Base-by-base conservation (phyloP, 2,329 filamentous ascomycete species). In the Sporothrix pseudoabietina region DNA sequence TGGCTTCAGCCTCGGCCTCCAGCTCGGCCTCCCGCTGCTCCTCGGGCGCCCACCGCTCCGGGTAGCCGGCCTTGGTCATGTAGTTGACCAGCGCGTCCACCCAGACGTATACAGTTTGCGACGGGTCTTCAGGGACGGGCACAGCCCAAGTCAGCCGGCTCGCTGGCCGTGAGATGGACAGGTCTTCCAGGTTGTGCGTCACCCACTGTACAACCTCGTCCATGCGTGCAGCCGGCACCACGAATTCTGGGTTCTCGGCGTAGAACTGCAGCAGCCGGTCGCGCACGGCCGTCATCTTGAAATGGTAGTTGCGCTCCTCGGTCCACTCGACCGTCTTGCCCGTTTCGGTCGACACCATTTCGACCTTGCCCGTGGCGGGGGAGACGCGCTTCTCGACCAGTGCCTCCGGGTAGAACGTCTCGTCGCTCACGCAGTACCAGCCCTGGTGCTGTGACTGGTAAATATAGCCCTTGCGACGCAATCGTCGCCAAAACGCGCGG, bases 101-200 rank as follows among this genome's bases (percentile, higher is more conserved):
- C 96, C 96, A 99, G 44, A 99, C 97, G 79, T 99, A 99, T 73
- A 99, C 95, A 2, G 94, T 98, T 82, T 98, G 96, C 22, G 85
- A 88, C 0, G 88, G 84, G 78, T 99, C 96, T 71, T 90, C 91
- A 0, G 96, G 96, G 35, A 98, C 96, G 7, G 87, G 90, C 73
- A 99, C 92, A 3, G 96, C 96, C 96, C 96, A 99, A 32, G 85
- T 87, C 55, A 98, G 82, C 66, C 96, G 88, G 72, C 91, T 89
- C 3, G 87, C 85, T 0, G 96, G 96, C 39, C 97, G 87, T 2
- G 95, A 98, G 69, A 78, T 89, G 3, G 94, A 98, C 16, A 99
- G 86, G 80, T 99, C 96, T 78, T 93, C 89, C 0, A 99, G 86
- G 7, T 94, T 91, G 71, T 90, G 87, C 73, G 88, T 84, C 12